phyloP scores from a whole-genome alignment of 1,284 basidiomycete genomes.

The Trichosporon sp. region DNA sequence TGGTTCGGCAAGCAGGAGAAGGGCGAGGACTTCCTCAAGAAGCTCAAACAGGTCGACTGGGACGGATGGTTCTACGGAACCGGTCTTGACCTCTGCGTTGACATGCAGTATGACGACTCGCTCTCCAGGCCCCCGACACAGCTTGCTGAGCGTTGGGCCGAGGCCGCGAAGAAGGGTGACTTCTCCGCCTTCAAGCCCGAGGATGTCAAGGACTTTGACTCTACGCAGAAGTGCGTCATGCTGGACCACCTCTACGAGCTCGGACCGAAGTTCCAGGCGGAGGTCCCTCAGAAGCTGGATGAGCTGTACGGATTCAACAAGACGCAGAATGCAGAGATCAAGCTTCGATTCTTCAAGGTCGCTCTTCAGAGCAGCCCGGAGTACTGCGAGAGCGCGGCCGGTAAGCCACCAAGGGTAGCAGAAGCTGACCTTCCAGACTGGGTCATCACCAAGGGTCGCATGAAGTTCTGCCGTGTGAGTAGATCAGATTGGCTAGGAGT shows the following conservation, averaged over 20 bases:
- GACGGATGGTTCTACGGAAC: slow-evolving; percentile 85
- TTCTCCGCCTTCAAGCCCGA: slow-evolving; percentile 36
- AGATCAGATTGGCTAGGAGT: neutral
- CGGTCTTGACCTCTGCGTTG: slow-evolving; percentile 68
- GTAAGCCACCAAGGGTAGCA: slow-evolving; percentile 23
- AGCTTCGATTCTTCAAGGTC: slow-evolving; percentile 51
- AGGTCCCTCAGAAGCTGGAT: slow-evolving; percentile 44
- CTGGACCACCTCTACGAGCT: slow-evolving; percentile 47
- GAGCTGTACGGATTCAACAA: slow-evolving; percentile 47
- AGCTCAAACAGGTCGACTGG: slow-evolving; percentile 71
- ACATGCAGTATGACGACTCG: slow-evolving; percentile 75
- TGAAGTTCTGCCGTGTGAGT: slow-evolving; percentile 49
- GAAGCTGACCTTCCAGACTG: slow-evolving; percentile 34
- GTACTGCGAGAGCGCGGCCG: slow-evolving; percentile 50
- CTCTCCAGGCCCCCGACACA: slow-evolving; percentile 56
- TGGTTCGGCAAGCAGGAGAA: slow-evolving; percentile 60
- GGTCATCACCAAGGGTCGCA: slow-evolving; percentile 51
- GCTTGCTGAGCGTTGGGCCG: slow-evolving; percentile 73
- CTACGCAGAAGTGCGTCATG: slow-evolving; percentile 49
- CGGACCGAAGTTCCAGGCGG: slow-evolving; percentile 24
- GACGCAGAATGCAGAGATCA: slow-evolving; percentile 50
- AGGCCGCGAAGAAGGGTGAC: slow-evolving; percentile 55
- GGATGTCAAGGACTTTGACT: slow-evolving; percentile 40
- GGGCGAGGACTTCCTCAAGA: slow-evolving; percentile 60
- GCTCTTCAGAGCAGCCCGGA: slow-evolving; percentile 49